Percentiles rank a stretch among this genome's conserved stretches.
Conservation (phyloP, 352 stramenopile genomes). For the Peronosclerospora sorghi region DNA sequence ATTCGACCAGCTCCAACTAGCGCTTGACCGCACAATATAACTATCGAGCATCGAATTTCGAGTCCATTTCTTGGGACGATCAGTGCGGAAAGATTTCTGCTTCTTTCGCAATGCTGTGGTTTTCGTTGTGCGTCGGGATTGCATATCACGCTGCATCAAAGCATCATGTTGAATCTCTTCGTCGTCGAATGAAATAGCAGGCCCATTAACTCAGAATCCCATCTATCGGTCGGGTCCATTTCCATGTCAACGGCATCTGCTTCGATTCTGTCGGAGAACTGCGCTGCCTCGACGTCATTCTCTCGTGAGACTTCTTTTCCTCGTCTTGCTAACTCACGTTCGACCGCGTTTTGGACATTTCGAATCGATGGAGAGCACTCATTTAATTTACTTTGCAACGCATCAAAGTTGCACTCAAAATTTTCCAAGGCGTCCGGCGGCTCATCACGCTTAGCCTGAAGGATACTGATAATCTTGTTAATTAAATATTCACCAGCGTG, state of each 20-base stretch:
- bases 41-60: conserved; percentile 27
- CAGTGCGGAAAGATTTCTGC: background rate
- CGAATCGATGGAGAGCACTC: conserved; percentile 48
- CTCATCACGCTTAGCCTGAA: conserved; percentile 19
- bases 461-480: conserved; percentile 41
- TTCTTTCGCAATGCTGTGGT: too few relatives aligned
- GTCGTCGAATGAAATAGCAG: too few relatives aligned
- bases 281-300: conserved; percentile 2
- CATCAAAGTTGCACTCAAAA: conserved; percentile 33
- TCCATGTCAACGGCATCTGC: background rate
- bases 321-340: conserved; percentile 20
- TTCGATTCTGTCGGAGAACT: conserved; percentile 14
- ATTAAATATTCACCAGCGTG: conserved; percentile 62
- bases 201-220: too few relatives aligned
- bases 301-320: conserved; percentile 11
- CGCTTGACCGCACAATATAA: conserved; percentile 12
- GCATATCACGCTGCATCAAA: background rate
- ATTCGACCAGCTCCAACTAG: conserved; percentile 17
- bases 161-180: too few relatives aligned
- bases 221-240: background rate
- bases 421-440: conserved; percentile 14
- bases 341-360: conserved; percentile 16
- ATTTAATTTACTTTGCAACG: conserved; percentile 33
- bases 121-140: background rate
- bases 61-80: too few relatives aligned